Evolutionary conservation across 1,284 basidiomycete genomes (phyloP).

Genomic region (Inonotus hispidus): DNA sequence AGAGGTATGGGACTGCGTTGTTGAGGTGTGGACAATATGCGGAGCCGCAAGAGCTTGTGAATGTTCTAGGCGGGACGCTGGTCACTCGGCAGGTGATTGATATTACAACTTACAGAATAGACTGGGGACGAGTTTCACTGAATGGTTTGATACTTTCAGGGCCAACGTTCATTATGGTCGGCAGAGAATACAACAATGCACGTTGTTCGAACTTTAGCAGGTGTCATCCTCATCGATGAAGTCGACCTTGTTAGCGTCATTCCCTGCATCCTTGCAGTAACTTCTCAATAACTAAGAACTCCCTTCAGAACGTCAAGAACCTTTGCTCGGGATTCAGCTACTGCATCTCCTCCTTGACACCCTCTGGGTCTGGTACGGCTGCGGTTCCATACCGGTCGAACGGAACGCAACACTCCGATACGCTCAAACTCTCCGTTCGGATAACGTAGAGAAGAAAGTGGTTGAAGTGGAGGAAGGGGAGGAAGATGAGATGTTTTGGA

Average conservation of each 20-base stretch:
- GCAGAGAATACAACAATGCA: slow-evolving; percentile 79
- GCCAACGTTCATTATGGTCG: slow-evolving; percentile 66
- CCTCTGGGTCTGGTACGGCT: slow-evolving; percentile 74
- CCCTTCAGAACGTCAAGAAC: slow-evolving; percentile 50
- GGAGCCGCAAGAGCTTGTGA: slow-evolving; percentile 58
- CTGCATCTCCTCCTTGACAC: slow-evolving; percentile 64
- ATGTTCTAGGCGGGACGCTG: slow-evolving; percentile 59
- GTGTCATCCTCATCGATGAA: slow-evolving; percentile 61
- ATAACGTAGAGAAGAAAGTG: slow-evolving; percentile 35
- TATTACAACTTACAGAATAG: background rate
- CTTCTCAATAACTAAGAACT: background rate
- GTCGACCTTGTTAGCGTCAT: slow-evolving; percentile 54
- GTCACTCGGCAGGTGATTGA: slow-evolving; percentile 57
- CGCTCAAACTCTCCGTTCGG: slow-evolving; percentile 40
- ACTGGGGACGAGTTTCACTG: background rate
- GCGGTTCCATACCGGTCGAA: slow-evolving; percentile 55
- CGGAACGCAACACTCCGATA: slow-evolving; percentile 56
- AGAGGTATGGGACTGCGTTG: slow-evolving; percentile 55
- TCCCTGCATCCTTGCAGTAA: background rate
- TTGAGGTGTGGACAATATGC: slow-evolving; percentile 45
- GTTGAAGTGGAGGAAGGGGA: slow-evolving; percentile 59
- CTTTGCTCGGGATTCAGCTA: slow-evolving; percentile 78
- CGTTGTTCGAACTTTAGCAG: slow-evolving; percentile 47
- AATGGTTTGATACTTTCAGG: slow-evolving; percentile 36
- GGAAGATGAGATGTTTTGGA: slow-evolving; percentile 76